Evolutionary conservation across 345 rosid species (phyloP).

Genomic region (Eucalyptus sp.): DNA sequence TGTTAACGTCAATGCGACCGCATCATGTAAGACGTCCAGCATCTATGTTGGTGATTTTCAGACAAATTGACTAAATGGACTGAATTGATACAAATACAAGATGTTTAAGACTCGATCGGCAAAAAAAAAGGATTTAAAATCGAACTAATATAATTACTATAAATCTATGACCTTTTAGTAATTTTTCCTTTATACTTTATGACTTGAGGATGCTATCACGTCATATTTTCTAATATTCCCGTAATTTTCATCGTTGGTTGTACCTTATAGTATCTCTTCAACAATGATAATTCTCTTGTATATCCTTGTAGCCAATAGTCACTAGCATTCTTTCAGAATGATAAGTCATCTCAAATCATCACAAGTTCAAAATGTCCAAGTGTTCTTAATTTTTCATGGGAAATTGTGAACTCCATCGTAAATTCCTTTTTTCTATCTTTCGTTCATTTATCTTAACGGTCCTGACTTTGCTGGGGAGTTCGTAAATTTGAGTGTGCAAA

Average conservation of each 20-base stretch:
- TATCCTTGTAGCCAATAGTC: background rate
- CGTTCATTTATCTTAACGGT: background rate
- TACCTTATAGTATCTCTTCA: background rate
- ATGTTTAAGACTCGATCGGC: accelerated
- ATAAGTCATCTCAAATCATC: background rate
- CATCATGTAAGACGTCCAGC: accelerated
- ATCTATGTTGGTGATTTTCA: accelerated
- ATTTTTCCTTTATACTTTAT: no score
- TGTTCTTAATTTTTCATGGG: background rate
- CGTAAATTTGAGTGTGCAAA: background rate
- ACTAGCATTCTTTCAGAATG: background rate
- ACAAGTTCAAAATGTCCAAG: background rate
- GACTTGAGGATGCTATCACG: no score
- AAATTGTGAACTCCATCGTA: background rate
- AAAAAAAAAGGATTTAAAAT: no score
- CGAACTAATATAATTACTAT: no score
- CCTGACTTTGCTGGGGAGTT: background rate
- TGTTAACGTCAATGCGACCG: accelerated
- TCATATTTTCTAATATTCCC: background rate
- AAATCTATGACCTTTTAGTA: accelerated
- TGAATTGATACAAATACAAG: accelerated
- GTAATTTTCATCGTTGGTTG: background rate
- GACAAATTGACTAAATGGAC: accelerated
- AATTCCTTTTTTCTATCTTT: background rate
- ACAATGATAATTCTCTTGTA: background rate